Base-by-base conservation (phyloP, 495 filamentous ascomycete species). In the Neurospora sp. region DNA sequence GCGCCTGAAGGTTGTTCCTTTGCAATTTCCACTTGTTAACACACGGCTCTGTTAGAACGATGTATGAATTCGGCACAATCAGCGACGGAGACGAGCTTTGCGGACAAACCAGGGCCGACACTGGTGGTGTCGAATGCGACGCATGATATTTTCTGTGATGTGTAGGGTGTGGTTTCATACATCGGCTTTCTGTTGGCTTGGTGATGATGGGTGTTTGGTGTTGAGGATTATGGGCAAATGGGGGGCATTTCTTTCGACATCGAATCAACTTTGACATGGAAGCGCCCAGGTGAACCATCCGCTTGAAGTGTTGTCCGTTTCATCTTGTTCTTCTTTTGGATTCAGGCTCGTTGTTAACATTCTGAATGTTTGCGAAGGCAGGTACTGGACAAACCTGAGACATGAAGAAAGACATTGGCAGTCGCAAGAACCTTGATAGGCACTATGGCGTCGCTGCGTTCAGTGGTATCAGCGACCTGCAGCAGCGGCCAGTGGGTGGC, bases 61-160 rank as follows among this genome's bases (percentile, higher is more conserved):
- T 84, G 83, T 72, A 82, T 81, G 72, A 75, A 72, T 35, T 59
- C 71, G 3, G 76, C 72, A 6, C 35, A 73, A 0, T 71, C 77
- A 27, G 76, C 82, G 7, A 76, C 77, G 4, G 70, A 74, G 16
- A 78, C 72, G 23, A 69, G 73, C 8, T 82, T 83, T 69, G 71
- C 73, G 12, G 18, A 14, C 18, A 59, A 72, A 38, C 71, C 71
- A 10, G 44, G 4, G 6, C 35, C 71, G 42, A 72, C 71, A 3
- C 27, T 62, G 23, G 54, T 35, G 23, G 54, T 62, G 2, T 62
- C 54, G 7, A 62, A 62, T 18, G 54, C 54, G 54, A 62, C 54
- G 54, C 54, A 62, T 18, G 54, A 62, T 62, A 35, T 62, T 35
- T 62, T 62, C 54, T 62, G 54, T 35, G 54, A 62, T 18, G 27